Base-by-base conservation (phyloP, 148 eudicot species). In the Chenopodium formosanum region DNA sequence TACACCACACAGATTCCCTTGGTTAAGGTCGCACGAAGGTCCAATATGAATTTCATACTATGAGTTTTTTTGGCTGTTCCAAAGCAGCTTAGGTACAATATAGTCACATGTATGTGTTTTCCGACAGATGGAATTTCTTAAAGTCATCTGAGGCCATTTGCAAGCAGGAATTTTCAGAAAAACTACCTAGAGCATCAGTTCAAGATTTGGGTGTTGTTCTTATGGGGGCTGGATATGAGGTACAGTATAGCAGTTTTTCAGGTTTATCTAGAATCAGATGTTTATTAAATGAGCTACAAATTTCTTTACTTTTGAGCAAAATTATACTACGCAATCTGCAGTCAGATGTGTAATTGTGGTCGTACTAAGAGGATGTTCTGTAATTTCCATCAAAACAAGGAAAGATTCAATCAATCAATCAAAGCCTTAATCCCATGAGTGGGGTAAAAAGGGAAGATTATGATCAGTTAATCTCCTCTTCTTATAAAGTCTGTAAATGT, bases 11-110 rank as follows among this genome's bases (percentile, higher is more conserved):
- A 96, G 83, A 92, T 96, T 70, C 99, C 99, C 74, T 52, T 91
- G 82, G 93, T 94, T 83, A 96, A 94, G 92, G 98, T 94, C 87
- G 99, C 99, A 81, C 87, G 92, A 89, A 96, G 99, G 99, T 95
- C 81, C 77, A 80, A 32, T 74, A 79, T 83, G 7, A 47, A 76
- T 37, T 80, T 63, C 52, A 32, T 29, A 10, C 53, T 25, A 47
- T 74, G 47, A 70, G 19, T 25, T 37, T 73, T 23, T 46, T 40
- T 11, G 25, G 31, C 68, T 67, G 72, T 32, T 44, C 31, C 40
- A 73, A 66, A 22, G 47, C 17, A 70, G 67, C 27, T 81, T 68
- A 72, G 74, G n/a, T n/a, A 23, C 31, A 29, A 13, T 63, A 62
- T 74, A 37, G 70, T 83, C 16, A 74, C 32, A 78, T 32, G 13